These are phyloP conservation scores for Akanthomyces muscarius DNA, from an alignment of 2,329 filamentous ascomycete genomes.

Conservation along the genomic window DNA sequence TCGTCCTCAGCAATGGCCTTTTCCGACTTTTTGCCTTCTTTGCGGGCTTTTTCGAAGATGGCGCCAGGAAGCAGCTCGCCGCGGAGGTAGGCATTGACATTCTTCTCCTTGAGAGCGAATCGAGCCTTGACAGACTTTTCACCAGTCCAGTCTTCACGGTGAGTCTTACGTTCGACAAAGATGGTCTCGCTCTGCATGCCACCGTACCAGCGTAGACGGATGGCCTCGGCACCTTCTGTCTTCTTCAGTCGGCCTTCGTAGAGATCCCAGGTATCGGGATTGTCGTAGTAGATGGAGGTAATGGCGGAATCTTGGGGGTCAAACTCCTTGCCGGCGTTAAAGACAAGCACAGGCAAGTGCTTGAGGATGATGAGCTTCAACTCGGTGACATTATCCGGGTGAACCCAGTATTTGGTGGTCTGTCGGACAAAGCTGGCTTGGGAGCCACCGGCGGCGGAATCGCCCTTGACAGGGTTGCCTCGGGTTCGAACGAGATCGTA, in stretches of 20 bases:
- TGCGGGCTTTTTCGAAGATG: conserved; percentile 94
- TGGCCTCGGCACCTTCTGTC: conserved; percentile 94
- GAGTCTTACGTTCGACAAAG: conserved; percentile 96
- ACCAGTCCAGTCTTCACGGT: conserved; percentile 97
- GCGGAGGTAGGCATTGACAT: conserved; percentile 84
- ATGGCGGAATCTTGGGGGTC: conserved; percentile 87
- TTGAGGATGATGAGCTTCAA: conserved; percentile 97
- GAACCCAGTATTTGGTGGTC: conserved; percentile 99
- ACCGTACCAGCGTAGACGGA: conserved; percentile 94
- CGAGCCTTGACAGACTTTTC: conserved; percentile 98
- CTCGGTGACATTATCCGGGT: conserved; percentile 96
- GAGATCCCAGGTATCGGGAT: conserved; percentile 86
- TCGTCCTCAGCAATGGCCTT: conserved; percentile 90
- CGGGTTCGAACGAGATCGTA: conserved; percentile 93
- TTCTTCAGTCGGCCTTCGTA: conserved; percentile 95
- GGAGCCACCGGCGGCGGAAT: conserved; percentile 82
- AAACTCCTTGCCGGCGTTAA: conserved; percentile 96
- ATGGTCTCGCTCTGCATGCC: conserved; percentile 94
- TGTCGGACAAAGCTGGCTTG: conserved; percentile 96
- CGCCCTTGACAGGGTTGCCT: conserved; percentile 87
- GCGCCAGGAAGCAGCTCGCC: conserved; percentile 81
- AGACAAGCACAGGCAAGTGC: conserved; percentile 93
- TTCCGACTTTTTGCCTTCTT: conserved; percentile 89
- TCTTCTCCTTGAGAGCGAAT: conserved; percentile 94
- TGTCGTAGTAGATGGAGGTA: conserved; percentile 98